These are phyloP conservation scores for Butyriboletus appendiculatus DNA, from an alignment of 1,284 basidiomycete genomes.

Conservation along the genomic window DNA sequence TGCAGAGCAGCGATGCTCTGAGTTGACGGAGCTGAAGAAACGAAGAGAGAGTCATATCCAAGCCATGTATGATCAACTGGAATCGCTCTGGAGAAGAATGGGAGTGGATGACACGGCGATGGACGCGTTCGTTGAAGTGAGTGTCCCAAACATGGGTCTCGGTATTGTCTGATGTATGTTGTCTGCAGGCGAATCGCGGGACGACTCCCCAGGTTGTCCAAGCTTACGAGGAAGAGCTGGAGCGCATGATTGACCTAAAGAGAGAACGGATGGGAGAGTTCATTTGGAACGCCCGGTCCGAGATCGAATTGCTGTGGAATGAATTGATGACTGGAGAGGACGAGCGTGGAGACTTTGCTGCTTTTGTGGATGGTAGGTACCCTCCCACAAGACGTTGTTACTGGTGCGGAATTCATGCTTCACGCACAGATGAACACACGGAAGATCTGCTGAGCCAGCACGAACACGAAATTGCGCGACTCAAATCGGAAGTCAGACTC, in stretches of 20 bases:
- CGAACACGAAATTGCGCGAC: slow-evolving; percentile 81
- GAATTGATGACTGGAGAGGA: slow-evolving; percentile 84
- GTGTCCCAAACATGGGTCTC: not conserved
- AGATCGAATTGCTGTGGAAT: slow-evolving; percentile 85
- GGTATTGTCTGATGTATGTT: not conserved
- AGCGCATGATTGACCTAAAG: slow-evolving; percentile 89
- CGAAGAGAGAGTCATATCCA: slow-evolving; percentile 78
- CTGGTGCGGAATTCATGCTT: not conserved
- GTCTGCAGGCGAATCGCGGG: slow-evolving; percentile 54
- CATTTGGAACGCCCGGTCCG: slow-evolving; percentile 78
- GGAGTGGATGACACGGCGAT: slow-evolving; percentile 73
- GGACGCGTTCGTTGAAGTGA: slow-evolving; percentile 79
- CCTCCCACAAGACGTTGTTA: not conserved
- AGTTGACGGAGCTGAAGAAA: slow-evolving; percentile 70
- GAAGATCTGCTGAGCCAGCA: slow-evolving; percentile 88
- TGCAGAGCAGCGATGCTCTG: slow-evolving; percentile 55
- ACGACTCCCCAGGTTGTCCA: slow-evolving; percentile 72
- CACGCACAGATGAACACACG: slow-evolving; percentile 74
- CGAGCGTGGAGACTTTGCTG: slow-evolving; percentile 79
- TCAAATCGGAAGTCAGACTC: slow-evolving; percentile 78
- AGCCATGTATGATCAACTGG: slow-evolving; percentile 83
- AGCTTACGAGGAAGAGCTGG: slow-evolving; percentile 88
- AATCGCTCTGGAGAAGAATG: slow-evolving; percentile 77
- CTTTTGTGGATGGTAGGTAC: slow-evolving; percentile 75
- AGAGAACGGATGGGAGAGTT: slow-evolving; percentile 87